phyloP scores from a whole-genome alignment of 2,329 filamentous ascomycete genomes.

The Microsporum ferrugineum region DNA sequence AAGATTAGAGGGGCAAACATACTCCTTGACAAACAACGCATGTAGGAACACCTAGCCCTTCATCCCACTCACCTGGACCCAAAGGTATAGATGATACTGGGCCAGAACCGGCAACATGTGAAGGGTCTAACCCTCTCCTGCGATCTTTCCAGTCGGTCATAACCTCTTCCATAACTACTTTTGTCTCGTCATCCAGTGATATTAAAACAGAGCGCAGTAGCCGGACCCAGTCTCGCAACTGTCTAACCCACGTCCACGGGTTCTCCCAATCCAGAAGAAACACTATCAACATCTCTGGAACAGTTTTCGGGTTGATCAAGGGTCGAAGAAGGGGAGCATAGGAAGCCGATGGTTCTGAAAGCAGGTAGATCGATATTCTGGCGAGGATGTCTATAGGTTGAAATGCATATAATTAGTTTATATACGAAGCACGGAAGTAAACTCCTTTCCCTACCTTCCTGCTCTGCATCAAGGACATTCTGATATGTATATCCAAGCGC shows the following conservation, averaged over 20 bases:
- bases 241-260: conserved; percentile 83
- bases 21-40: conserved; percentile 96
- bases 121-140: conserved; percentile 52
- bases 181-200: conserved; percentile 62
- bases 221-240: conserved; percentile 80
- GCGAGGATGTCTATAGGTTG: conserved; percentile 62
- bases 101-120: conserved; percentile 44
- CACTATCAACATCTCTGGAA: conserved; percentile 77
- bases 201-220: conserved; percentile 66
- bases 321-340: conserved; percentile 76
- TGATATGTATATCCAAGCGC: conserved; percentile 91
- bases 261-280: conserved; percentile 93
- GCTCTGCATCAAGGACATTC: conserved; percentile 84
- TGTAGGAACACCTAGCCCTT: conserved; percentile 71
- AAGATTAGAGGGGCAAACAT: conserved; percentile 20
- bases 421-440: background rate
- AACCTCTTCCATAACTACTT: conserved; percentile 74
- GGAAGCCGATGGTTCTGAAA: conserved; percentile 70
- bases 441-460: conserved; percentile 55
- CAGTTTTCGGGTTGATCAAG: conserved; percentile 69
- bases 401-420: background rate
- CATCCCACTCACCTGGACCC: conserved; percentile 87
- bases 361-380: conserved; percentile 76
- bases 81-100: conserved; percentile 59
- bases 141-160: conserved; percentile 70